Evolutionary conservation across 148 eudicot genomes (phyloP).

Genomic region (Drosera capensis): DNA sequence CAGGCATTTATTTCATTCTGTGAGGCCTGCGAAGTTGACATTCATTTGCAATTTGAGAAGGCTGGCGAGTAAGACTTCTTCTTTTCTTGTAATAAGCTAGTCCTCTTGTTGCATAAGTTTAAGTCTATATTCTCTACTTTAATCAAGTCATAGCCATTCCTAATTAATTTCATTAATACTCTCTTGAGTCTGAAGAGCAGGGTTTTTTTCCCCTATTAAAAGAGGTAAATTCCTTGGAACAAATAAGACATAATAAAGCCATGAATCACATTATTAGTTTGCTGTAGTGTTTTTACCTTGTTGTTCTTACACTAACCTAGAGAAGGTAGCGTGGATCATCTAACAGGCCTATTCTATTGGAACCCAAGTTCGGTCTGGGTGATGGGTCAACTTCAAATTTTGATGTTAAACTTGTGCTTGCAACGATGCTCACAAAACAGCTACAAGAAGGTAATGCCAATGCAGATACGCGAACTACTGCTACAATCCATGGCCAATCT

Average conservation of each 20-base stretch:
- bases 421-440: slow-evolving; percentile 93
- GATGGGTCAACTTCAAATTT: slow-evolving; percentile 74
- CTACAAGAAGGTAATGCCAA: slow-evolving; percentile 43
- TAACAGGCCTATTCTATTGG: slow-evolving; percentile 89
- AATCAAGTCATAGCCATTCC: neutral
- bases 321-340: neutral
- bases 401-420: slow-evolving; percentile 91
- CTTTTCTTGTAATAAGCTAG: neutral
- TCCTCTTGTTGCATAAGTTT: neutral
- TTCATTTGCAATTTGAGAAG: slow-evolving; percentile 74
- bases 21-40: slow-evolving; percentile 91
- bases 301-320: neutral
- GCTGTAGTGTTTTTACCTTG: neutral
- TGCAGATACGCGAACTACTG: slow-evolving; percentile 19
- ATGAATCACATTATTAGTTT: neutral
- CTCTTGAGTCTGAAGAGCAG: too few relatives aligned
- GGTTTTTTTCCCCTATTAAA: too few relatives aligned
- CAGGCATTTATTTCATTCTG: slow-evolving; percentile 95
- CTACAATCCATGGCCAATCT: slow-evolving; percentile 20
- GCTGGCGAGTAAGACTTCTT: slow-evolving; percentile 91
- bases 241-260: neutral
- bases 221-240: too few relatives aligned
- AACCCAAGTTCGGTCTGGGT: slow-evolving; percentile 74
- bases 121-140: neutral
- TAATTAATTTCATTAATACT: too few relatives aligned